Base-by-base conservation (phyloP, 495 filamentous ascomycete species). In the Hypoxylon rickii region DNA sequence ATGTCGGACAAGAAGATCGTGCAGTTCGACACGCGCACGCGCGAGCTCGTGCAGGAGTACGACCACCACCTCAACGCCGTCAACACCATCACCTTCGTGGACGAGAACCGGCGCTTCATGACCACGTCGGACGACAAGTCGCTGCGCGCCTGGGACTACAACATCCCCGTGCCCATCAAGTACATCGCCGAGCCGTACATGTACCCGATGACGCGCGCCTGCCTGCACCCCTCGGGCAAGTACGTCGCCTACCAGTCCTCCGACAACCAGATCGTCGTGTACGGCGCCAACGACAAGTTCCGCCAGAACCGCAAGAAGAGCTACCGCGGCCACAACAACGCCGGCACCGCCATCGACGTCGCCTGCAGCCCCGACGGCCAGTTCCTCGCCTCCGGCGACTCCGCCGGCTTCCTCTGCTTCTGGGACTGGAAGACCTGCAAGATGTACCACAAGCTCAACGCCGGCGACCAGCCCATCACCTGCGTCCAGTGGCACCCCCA, bases 341-440 rank as follows among this genome's bases (percentile, higher is more conserved):
- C 92, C 1, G 94, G 94, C 11, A 96, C 96, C 66, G 92, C 88
- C 19, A 89, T 96, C 61, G 94, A 96, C 63, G 78, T 98, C 41
- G 86, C 85, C 32, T 87, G 92, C 70, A 89, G 84, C 49, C 94
- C 94, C 1, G 94, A 97, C 65, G 94, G 94, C 2, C 88, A 92
- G 65, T 91, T 96, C 66, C 77, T 97, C 43, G 84, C 79, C 10
- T 86, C 81, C 26, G 94, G 94, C 47, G 95, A 97, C 69, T 86
- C 79, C 32, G 91, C 79, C 32, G 94, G 94, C 17, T 96, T 82
- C 62, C 85, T 93, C 37, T 96, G 89, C 71, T 96, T 96, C 75
- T 98, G 92, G 92, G 93, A 97, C 70, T 97, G 89, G 85, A 98
- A 97, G 83, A 96, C 90, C 31, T 91, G 92, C 64, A 97, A 96